These are phyloP conservation scores for Blastocystis sp. DNA, from an alignment of 352 stramenopile species.

Conservation along the genomic window DNA sequence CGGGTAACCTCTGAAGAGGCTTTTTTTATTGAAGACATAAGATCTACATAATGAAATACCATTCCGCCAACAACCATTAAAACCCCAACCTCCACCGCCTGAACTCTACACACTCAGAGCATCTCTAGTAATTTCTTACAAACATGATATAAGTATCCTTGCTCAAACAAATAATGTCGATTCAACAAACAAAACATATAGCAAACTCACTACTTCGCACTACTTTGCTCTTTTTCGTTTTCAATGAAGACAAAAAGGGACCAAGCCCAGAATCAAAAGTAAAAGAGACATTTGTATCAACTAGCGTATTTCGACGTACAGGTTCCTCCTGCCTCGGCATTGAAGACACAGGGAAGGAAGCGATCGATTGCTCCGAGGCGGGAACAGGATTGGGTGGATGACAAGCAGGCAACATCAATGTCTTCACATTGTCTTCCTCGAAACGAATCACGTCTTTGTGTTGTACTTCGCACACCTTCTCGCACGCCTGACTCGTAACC, in stretches of 20 bases:
- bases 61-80: neutral
- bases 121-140: neutral
- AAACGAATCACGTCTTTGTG: neutral
- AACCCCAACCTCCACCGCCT: neutral
- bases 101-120: neutral
- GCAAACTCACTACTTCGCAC: slow-evolving; percentile 20
- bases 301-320: neutral
- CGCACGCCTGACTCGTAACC: neutral
- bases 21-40: slow-evolving; percentile 34
- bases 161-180: neutral
- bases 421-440: neutral
- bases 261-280: slow-evolving; percentile 10
- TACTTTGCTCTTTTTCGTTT: slow-evolving; percentile 11
- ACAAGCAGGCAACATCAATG: neutral
- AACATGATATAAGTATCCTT: neutral
- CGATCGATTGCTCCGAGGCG: neutral
- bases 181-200: neutral
- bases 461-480: neutral
- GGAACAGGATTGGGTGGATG: neutral
- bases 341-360: neutral
- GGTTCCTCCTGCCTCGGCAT: neutral
- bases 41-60: neutral
- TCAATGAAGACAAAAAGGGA: slow-evolving; percentile 38
- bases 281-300: neutral
- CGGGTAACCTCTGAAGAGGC: slow-evolving; percentile 6